Base-by-base conservation (phyloP, 2,329 filamentous ascomycete genomes). In the Hymenoscyphus linearis region DNA sequence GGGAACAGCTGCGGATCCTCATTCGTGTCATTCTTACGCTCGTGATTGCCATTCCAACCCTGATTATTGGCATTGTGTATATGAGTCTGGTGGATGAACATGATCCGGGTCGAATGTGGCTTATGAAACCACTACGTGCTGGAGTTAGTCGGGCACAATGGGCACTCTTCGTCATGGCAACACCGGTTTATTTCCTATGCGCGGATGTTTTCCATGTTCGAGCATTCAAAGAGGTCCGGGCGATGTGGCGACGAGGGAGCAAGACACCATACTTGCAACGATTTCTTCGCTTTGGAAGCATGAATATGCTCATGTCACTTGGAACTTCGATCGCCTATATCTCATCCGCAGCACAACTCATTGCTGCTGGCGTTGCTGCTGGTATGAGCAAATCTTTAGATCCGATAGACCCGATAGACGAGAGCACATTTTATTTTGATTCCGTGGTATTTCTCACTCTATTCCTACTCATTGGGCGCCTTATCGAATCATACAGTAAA, bases 221-320 rank as follows among this genome's bases (percentile, higher is more conserved):
- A 47, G 89, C 91, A 0, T 72, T 92, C 66, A 95, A 92, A 72
- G 93, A 96, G 69, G 77, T 97, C 13, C 80, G 80, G 63, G 81
- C 86, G 0, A 79, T 96, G 65, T 97, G 93, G 93, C 82, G 88
- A 25, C 85, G 78, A 2, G 84, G 85, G 31, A 96, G 91, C 71
- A 84, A 82, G 40, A 87, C 87, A 0, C 89, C 91, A 0, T 73
- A 96, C 3, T 68, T 90, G 16, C 83, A 88, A 67, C 82, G 93
- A 14, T 93, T 97, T 70, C 91, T 92, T 73, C 86, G 89, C n/a
- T 97, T 97, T 70, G 93, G 93, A 9, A 96, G 92, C 77, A 97
- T 97, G 93, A 96, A 96, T 72, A 88, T 96, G 78, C 82, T 97
- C 62, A 93, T 97, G 75, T 95, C 89, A 7, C 81, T 96, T 2